Evolutionary conservation across 345 rosid genomes (phyloP).

Genomic region (Cardamine chenopodiifolia): DNA sequence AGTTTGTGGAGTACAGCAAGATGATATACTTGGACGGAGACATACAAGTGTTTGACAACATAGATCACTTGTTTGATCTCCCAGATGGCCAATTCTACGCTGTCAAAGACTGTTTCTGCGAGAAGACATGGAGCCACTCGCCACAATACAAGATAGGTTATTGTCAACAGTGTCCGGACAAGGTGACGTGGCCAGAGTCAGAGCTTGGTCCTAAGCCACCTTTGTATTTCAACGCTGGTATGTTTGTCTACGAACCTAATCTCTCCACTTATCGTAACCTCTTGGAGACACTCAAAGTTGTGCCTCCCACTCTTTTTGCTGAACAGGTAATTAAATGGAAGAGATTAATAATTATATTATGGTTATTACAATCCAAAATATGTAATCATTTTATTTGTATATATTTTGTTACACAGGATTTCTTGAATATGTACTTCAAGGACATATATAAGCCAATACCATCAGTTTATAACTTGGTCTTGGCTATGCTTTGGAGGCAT

Average conservation of each 20-base stretch:
- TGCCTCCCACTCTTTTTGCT: constrained; percentile 65
- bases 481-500: constrained; percentile 86
- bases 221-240: constrained; percentile 79
- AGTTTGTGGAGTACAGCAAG: constrained; percentile 72
- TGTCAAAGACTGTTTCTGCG: constrained; percentile 79
- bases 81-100: constrained; percentile 65
- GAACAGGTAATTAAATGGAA: constrained; percentile 60
- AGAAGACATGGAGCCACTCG: constrained; percentile 69
- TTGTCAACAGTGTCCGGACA: constrained; percentile 78
- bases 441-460: constrained; percentile 66
- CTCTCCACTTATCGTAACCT: constrained; percentile 48
- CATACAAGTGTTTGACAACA: constrained; percentile 73
- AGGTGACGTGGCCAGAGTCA: constrained; percentile 54
- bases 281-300: constrained; percentile 49
- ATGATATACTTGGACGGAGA: constrained; percentile 78
- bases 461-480: constrained; percentile 56
- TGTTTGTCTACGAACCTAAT: constrained; percentile 67
- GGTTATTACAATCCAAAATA: neutral
- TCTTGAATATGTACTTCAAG: constrained; percentile 65
- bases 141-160: constrained; percentile 69
- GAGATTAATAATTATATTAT: neutral
- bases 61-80: constrained; percentile 69
- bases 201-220: constrained; percentile 65
- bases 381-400: neutral
- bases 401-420: constrained; percentile 50